Percentiles rank a stretch among this genome's conserved stretches.
Evolutionary conservation across 306 rosid genomes (phyloP).

Genomic region (Luffa acutangula): DNA sequence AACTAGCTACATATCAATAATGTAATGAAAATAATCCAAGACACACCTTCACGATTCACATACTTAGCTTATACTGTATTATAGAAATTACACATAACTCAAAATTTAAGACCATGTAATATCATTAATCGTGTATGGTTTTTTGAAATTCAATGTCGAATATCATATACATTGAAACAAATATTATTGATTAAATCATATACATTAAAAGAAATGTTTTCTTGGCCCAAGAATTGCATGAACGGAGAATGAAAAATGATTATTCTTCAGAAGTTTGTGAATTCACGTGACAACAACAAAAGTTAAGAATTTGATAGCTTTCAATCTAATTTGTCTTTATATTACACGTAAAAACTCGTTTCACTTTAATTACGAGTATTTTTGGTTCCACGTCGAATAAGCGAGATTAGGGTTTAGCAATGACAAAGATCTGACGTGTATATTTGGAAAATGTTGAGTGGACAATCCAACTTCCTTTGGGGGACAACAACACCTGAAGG

Average conservation of each 20-base stretch:
- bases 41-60: background rate
- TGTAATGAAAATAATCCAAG: background rate
- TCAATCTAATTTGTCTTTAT: background rate
- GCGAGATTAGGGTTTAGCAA: background rate
- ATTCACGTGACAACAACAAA: no score
- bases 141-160: no score
- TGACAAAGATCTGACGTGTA: background rate
- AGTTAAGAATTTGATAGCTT: background rate
- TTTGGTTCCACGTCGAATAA: background rate
- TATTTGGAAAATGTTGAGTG: background rate
- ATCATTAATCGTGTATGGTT: no score
- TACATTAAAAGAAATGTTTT: no score
- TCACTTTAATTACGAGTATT: background rate
- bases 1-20: background rate
- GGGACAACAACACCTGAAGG: constrained; percentile 1
- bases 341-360: background rate
- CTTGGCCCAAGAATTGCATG: no score
- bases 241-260: no score
- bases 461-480: background rate
- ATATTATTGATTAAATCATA: no score
- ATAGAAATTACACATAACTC: no score
- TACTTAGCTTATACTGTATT: no score
- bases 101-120: no score
- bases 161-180: no score
- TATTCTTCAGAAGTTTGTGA: no score